Conservation (phyloP, 352 stramenopile species). For the Hyaloperonospora brassicae region DNA sequence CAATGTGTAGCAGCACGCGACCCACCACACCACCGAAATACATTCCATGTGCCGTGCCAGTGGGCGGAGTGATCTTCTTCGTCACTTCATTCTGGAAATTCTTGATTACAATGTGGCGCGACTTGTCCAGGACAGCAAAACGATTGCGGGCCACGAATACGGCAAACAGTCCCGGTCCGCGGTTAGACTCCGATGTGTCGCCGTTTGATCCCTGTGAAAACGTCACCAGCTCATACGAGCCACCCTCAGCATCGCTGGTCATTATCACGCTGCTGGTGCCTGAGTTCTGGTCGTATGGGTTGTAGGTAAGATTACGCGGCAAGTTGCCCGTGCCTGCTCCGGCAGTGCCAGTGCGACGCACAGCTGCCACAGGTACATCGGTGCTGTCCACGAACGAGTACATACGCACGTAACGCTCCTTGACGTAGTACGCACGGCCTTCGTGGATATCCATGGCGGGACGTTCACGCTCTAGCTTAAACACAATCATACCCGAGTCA, state of each 20-base stretch:
- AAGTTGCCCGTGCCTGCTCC: slow-evolving; percentile 88
- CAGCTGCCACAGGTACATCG: slow-evolving; percentile 64
- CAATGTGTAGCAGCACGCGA: slow-evolving; percentile 93
- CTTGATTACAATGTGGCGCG: slow-evolving; percentile 95
- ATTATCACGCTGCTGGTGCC: slow-evolving; percentile 86
- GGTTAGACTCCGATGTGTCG: slow-evolving; percentile 89
- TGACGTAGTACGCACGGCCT: slow-evolving; percentile 92
- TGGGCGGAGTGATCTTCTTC: slow-evolving; percentile 94
- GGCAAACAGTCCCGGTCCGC: slow-evolving; percentile 90
- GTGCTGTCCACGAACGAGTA: slow-evolving; percentile 89
- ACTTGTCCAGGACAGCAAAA: slow-evolving; percentile 97
- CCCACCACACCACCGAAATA: slow-evolving; percentile 96
- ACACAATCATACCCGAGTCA: slow-evolving; percentile 99
- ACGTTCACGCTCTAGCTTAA: slow-evolving; percentile 97
- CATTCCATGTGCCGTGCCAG: slow-evolving; percentile 91
- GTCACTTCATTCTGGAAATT: slow-evolving; percentile 99
- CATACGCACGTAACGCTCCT: slow-evolving; percentile 96
- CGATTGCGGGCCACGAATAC: slow-evolving; percentile 97
- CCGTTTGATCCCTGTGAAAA: slow-evolving; percentile 76
- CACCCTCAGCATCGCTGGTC: slow-evolving; percentile 92
- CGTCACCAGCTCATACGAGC: slow-evolving; percentile 96
- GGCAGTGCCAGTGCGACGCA: slow-evolving; percentile 55
- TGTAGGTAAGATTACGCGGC: slow-evolving; percentile 93
- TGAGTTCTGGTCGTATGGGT: slow-evolving; percentile 91
- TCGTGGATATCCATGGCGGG: slow-evolving; percentile 89